Base-by-base conservation (phyloP, 768 basidiomycete genomes). In the Rhizopogon salebrosus region DNA sequence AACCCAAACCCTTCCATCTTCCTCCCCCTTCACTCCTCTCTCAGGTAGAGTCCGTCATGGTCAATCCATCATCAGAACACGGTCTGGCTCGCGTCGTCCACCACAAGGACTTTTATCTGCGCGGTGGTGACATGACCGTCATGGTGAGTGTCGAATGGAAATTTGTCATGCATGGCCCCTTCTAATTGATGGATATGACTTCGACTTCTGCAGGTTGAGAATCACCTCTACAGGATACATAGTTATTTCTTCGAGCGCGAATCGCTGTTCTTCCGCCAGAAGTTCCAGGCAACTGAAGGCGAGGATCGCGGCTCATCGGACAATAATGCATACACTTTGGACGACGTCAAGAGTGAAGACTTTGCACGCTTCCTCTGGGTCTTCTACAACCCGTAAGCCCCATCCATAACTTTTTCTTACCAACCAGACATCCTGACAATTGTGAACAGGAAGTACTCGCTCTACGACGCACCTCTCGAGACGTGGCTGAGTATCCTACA, bases 181-280 rank as follows among this genome's bases (percentile, higher is more conserved):
- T 10, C 18, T 3, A 8, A 46, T 34, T 46, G 18, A 46, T 23
- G 45, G 16, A 48, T n/a, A 13, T 29, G 64, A 22, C 8, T 37
- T n/a, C 49, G 40, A 22, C 8, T 23, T 49, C 63, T 43, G 18
- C 57, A 87, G 85, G 80, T 80, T 14, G 81, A 83, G 43, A 75
- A 82, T 51, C 64, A 71, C 4, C 67, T 79, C 0, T 87, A 83
- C 55, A 69, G 77, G 0, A 73, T 88, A 0, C 84, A 86, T 53
- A 72, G 78, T 1, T 81, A 78, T 40, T 85, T 86, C 45, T 84
- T 88, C 36, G 72, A 74, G n/a, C 70, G 85, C 0, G 84, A 88
- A 48, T 85, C 84, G 0, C 46, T 64, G 0, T 73, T 68, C 27
- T 84, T 85, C 62, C 64, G 63, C 9, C 62, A 64, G 0, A 67